Base-by-base conservation (phyloP, 352 stramenopile genomes). In the Pythium dissimile region DNA sequence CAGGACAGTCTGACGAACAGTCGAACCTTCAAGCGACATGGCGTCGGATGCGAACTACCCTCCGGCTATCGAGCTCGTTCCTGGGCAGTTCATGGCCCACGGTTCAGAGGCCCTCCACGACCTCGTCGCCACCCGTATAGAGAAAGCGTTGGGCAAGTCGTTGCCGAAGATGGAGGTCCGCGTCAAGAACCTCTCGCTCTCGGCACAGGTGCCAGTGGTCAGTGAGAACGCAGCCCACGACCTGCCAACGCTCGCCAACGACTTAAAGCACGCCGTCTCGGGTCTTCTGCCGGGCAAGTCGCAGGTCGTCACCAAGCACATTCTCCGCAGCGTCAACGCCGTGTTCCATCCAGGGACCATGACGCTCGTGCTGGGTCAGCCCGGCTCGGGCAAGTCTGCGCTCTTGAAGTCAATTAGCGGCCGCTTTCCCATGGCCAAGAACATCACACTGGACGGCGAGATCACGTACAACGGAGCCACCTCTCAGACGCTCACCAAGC, bases 391-490 rank as follows among this genome's bases (percentile, higher is more conserved):
- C 47, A 67, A 62, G 48, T 73, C 76, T 10, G 64, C 78, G 47
- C 54, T 84, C 30, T 73, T 88, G 61, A 85, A 86, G 61, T n/a
- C 80, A 5, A 59, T 88, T 15, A 75, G 67, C 39, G 72, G 72
- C 1, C 73, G 74, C 0, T 85, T 88, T 54, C 71, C 68, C 3
- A 52, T 79, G 30, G 57, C 70, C 45, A 82, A 73, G 55, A 67
- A 62, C 31, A 67, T 84, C 30, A 54, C 20, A 1, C 21, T 88
- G 3, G 52, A 65, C n/a, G 77, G 77, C 5, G 58, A 73, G 18
- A 63, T 88, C 50, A 70, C 62, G 27, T 86, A 84, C 69, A 86
- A 85, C 48, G 75, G 77, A 30, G 39, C 67, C 9, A n/a, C 54
- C 3, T 59, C 62, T 7, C 35, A 72, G 13, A 43, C 65, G 35